Percentiles rank a stretch among this genome's conserved stretches.
phyloP scores from a whole-genome alignment of 495 filamentous ascomycete genomes.

The Elasticomyces elasticus region DNA sequence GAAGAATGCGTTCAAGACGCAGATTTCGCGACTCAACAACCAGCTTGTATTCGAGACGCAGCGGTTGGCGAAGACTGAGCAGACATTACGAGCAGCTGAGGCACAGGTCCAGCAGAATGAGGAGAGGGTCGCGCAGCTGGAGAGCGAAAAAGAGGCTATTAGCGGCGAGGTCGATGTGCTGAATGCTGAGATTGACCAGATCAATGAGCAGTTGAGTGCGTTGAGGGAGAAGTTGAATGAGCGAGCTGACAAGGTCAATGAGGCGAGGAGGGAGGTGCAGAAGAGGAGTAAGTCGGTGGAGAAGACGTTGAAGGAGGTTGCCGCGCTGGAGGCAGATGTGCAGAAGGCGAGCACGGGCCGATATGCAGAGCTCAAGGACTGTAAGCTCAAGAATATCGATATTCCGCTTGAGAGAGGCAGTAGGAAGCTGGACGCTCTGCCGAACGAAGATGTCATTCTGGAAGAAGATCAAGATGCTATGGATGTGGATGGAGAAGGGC shows the following conservation, averaged over 20 bases:
- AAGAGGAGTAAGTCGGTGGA: conserved; percentile 78
- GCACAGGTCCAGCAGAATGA: conserved; percentile 54
- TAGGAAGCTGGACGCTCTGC: conserved; percentile 66
- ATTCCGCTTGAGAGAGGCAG: conserved; percentile 70
- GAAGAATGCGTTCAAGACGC: conserved; percentile 72
- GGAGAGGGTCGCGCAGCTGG: conserved; percentile 55
- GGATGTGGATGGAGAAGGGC: conserved; percentile 22
- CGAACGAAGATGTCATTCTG: conserved; percentile 68
- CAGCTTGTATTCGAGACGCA: conserved; percentile 68
- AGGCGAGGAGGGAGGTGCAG: conserved; percentile 72
- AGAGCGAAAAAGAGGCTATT: conserved; percentile 61
- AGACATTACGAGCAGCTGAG: conserved; percentile 59
- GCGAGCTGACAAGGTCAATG: conserved; percentile 64
- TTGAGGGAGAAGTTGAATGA: conserved; percentile 55
- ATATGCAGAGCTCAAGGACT: conserved; percentile 74
- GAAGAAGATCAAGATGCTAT: conserved; percentile 43
- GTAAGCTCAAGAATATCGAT: conserved; percentile 86
- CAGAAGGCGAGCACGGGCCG: conserved; percentile 73
- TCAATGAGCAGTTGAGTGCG: conserved; percentile 60
- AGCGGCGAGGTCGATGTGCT: conserved; percentile 62
- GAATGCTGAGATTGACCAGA: conserved; percentile 63
- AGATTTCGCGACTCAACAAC: conserved; percentile 71
- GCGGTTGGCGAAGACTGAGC: conserved; percentile 54
- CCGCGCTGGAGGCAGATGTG: conserved; percentile 66
- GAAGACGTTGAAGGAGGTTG: conserved; percentile 62